Conservation (phyloP, 2,329 filamentous ascomycete species). For the Ascosphaera acerosa region DNA sequence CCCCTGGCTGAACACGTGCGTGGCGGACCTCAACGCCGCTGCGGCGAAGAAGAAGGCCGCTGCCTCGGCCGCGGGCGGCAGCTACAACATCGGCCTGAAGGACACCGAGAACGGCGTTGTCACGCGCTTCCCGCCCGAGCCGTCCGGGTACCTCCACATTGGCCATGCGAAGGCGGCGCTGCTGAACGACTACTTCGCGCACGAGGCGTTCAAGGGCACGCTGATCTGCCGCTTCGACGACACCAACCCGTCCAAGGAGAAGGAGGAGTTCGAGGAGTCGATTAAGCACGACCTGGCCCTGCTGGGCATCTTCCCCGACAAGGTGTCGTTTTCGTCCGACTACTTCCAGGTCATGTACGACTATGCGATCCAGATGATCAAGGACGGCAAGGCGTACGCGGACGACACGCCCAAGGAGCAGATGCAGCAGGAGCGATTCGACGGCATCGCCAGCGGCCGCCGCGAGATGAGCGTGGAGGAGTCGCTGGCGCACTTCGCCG, state of each 20-base stretch:
- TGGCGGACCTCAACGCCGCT: conserved; percentile 6
- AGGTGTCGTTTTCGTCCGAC: conserved; percentile 73
- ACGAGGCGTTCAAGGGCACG: conserved; percentile 76
- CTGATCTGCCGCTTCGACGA: conserved; percentile 87
- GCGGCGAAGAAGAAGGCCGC: conserved; percentile 7
- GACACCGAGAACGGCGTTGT: conserved; percentile 11
- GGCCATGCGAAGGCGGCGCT: conserved; percentile 86
- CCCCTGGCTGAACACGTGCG: conserved; percentile 6
- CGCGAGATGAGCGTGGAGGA: conserved; percentile 60
- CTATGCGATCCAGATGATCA: conserved; percentile 60
- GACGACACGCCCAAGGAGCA: conserved; percentile 81
- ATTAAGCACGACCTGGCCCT: conserved; percentile 79
- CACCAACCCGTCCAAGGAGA: conserved; percentile 93
- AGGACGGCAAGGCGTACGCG: conserved; percentile 69
- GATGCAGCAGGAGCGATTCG: conserved; percentile 64
- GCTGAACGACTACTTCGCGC: conserved; percentile 90
- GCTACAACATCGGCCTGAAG: conserved; percentile 11
- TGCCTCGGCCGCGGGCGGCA: conserved; percentile 7
- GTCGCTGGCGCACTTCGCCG: conserved; percentile 61
- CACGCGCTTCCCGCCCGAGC: conserved; percentile 14
- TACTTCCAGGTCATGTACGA: conserved; percentile 88
- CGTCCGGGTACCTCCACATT: conserved; percentile 15
- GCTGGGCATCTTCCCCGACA: conserved; percentile 77
- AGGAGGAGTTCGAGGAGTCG: conserved; percentile 81
- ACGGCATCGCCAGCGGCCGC: conserved; percentile 57